Evolutionary conservation across 345 rosid genomes (phyloP).

Genomic region (Hibiscus trionum): DNA sequence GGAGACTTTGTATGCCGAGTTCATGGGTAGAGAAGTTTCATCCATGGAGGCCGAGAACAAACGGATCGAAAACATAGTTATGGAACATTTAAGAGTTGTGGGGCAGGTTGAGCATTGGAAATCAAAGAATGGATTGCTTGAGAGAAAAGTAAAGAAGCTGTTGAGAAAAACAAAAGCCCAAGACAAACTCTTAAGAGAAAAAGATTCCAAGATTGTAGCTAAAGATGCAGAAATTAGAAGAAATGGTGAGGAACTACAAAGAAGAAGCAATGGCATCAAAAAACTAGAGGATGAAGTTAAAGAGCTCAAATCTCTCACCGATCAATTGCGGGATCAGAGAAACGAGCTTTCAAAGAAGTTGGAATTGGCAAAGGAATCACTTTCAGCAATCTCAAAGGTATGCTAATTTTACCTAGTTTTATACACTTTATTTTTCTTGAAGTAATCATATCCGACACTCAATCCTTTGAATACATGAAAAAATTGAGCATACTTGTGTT

Average conservation of each 20-base stretch:
- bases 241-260: conserved; percentile 21
- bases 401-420: background rate
- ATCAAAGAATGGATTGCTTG: conserved; percentile 38
- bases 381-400: conserved; percentile 37
- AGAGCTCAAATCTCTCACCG: conserved; percentile 20
- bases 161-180: conserved; percentile 30
- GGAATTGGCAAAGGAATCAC: conserved; percentile 20
- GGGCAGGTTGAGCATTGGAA: conserved; percentile 32
- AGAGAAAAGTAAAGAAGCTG: conserved; percentile 41
- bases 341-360: conserved; percentile 23
- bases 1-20: conserved; percentile 35
- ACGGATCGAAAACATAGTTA: conserved; percentile 30
- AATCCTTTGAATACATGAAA: no score
- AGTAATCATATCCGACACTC: background rate
- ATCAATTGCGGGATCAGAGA: conserved; percentile 37
- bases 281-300: conserved; percentile 36
- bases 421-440: background rate
- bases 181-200: conserved; percentile 25
- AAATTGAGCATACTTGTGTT: background rate
- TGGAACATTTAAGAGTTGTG: conserved; percentile 27
- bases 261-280: conserved; percentile 20
- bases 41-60: conserved; percentile 39
- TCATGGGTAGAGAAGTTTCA: conserved; percentile 38
- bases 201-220: conserved; percentile 24
- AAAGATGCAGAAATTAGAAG: conserved; percentile 33